Conservation (phyloP, 2,329 filamentous ascomycete species). For the Periconia digitata region DNA sequence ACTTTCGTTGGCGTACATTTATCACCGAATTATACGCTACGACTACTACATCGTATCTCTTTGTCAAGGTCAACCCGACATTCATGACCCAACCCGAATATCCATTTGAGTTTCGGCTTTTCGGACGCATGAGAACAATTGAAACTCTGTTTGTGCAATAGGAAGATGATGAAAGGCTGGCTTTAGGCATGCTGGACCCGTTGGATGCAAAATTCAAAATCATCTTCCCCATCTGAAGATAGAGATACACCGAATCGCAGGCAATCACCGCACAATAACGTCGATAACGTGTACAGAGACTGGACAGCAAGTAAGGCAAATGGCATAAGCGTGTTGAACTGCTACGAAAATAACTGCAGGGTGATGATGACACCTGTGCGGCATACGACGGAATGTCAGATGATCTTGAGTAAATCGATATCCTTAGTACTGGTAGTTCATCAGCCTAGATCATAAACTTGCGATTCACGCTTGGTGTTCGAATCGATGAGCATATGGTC, state of each 20-base stretch:
- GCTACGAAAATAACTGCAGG: background rate
- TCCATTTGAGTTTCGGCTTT: constrained; percentile 6
- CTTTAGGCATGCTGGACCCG: constrained; percentile 6
- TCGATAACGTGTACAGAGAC: background rate
- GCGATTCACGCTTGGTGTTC: too few species aligned
- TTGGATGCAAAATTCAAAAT: background rate
- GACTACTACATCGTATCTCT: too few species aligned
- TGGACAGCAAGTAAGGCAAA: background rate
- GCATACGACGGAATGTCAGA: too few species aligned
- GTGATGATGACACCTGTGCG: too few species aligned
- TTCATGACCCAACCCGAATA: too few species aligned
- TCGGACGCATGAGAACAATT: constrained; percentile 2
- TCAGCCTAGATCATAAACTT: too few species aligned
- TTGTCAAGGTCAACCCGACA: too few species aligned
- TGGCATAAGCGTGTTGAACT: background rate
- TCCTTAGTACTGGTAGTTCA: too few species aligned
- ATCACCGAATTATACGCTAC: too few species aligned
- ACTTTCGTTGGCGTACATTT: too few species aligned
- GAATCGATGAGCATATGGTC: too few species aligned
- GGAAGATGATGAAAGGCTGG: constrained; percentile 8
- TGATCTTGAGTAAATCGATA: too few species aligned
- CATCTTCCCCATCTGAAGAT: background rate
- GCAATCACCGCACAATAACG: background rate
- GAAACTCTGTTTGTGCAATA: constrained; percentile 8
- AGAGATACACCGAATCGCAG: background rate